Base-by-base conservation (phyloP, 345 rosid genomes). In the Melaleuca alternifolia region DNA sequence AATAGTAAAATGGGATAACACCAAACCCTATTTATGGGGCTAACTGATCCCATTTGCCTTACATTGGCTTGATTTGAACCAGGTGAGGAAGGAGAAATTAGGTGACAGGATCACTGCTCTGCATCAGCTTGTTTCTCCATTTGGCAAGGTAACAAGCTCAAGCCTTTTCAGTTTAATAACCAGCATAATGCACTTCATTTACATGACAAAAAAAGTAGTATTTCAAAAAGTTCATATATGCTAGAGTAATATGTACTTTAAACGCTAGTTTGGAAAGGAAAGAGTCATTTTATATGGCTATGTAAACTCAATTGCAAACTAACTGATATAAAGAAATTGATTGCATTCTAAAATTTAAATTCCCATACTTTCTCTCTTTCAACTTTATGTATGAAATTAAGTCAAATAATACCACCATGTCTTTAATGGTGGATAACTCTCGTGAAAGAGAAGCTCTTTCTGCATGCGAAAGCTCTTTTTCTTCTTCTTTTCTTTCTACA, bases 81-180 rank as follows among this genome's bases (percentile, higher is more conserved):
- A 96, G 98, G 98, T 94, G 87, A 93, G 98, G 93, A 97, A 95
- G 93, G 98, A 96, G 92, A 96, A 95, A 87, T 83, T 95, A 87
- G 98, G 98, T 76, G 98, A 96, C 84, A 90, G 98, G 89, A 94
- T 95, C 75, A 94, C 96, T 87, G 93, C 98, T 50, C 97, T 97
- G 90, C 99, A 97, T 93, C 98, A 97, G 90, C 93, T 97, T 41
- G 99, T 96, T 91, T 97, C 99, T 88, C 99, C 98, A 82, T 96
- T 97, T 92, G 98, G 99, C 83, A 97, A 97, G 98, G 99, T 95
- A 54, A 53, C 26, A 85, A 82, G 44, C 33, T 52, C 23, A 50
- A 62, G 41, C 59, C 57, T 7, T 83, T 83, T 51, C 56, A 16
- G 44, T 83, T 83, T 50, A 28, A 30, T 51, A 16, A 54, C 57